phyloP scores from a whole-genome alignment of 2,329 filamentous ascomycete species.

The Fusarium udum region DNA sequence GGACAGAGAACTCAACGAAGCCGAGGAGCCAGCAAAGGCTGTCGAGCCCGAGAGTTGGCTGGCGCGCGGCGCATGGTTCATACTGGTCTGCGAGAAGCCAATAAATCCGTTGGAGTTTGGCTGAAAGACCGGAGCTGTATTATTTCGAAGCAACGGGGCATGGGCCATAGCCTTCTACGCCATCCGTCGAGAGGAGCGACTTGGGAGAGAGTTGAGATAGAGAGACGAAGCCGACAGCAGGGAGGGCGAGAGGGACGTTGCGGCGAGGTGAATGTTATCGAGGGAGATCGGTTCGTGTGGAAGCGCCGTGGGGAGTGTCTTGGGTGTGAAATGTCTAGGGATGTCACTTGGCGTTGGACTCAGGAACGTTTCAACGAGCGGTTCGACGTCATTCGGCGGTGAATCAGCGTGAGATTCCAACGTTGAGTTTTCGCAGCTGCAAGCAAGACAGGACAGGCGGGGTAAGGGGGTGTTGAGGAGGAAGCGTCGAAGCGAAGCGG shows the following conservation, averaged over 20 bases:
- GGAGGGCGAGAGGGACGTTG: conserved; percentile 17
- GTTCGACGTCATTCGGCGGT: conserved; percentile 43
- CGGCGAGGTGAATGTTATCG: conserved; percentile 15
- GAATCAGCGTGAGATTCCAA: conserved; percentile 30
- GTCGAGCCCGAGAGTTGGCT: conserved; percentile 73
- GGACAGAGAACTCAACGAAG: conserved; percentile 61
- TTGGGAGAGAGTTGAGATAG: not conserved
- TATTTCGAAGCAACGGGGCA: conserved; percentile 67
- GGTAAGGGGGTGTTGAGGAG: conserved; percentile 26
- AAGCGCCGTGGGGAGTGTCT: conserved; percentile 17
- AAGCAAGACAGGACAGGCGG: conserved; percentile 20
- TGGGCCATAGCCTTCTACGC: conserved; percentile 64
- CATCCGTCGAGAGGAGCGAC: conserved; percentile 49
- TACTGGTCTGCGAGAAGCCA: conserved; percentile 56
- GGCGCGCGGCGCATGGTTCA: conserved; percentile 64
- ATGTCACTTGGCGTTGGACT: conserved; percentile 37
- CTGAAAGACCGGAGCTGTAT: conserved; percentile 65
- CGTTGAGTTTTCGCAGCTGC: conserved; percentile 15
- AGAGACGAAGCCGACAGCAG: conserved; percentile 12
- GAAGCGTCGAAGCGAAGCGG: conserved; percentile 10
- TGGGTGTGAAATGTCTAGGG: conserved; percentile 12
- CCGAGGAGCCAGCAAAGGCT: conserved; percentile 61
- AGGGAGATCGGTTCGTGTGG: conserved; percentile 24
- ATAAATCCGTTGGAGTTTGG: conserved; percentile 58
- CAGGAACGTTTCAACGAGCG: conserved; percentile 34